Base-by-base conservation (phyloP, 148 eudicot genomes). In the Beta vulgaris region DNA sequence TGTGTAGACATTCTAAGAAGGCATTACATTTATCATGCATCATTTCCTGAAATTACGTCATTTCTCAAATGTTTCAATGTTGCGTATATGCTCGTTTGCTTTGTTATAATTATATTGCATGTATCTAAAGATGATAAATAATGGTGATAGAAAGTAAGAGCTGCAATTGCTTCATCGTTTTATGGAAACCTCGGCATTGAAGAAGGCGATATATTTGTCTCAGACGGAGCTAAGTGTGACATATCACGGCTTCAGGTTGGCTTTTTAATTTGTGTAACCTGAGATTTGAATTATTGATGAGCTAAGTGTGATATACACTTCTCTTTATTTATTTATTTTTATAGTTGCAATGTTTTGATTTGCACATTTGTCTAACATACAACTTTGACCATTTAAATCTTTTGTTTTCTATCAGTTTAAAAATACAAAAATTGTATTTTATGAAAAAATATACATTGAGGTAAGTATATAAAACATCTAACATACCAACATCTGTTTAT, bases 161-260 rank as follows among this genome's bases (percentile, higher is more conserved):
- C 92, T 77, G 84, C 87, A 69, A 87, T 93, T 86, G 92, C 97
- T 84, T 86, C 91, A 23, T 81, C 91, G 13, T 93, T 78, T 77
- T 91, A 93, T 72, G 84, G 80, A 29, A 67, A 76, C 82, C 90
- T 89, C 75, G 97, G 94, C 71, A 89, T 93, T 79, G 98, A 88
- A 76, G 97, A 87, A 71, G 84, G 83, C 76, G 96, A 93, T 84
- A 89, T 93, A 60, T 93, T 93, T 85, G 97, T 93, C 54, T 93
- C 98, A n/a, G 98, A 91, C 81, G 98, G 98, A 77, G 97, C 98
- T 39, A 93, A 93, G 86, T 89, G 91, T 89, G 98, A 93, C 84
- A 93, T 91, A n/a, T n/a, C 94, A 60, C 88, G 98, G 57, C 98
- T 93, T 77, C 98, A 93, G 98, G 98, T 93, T 59, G 39, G 76